Conservation (phyloP, 495 filamentous ascomycete species). For the Daldinia bambusicola region DNA sequence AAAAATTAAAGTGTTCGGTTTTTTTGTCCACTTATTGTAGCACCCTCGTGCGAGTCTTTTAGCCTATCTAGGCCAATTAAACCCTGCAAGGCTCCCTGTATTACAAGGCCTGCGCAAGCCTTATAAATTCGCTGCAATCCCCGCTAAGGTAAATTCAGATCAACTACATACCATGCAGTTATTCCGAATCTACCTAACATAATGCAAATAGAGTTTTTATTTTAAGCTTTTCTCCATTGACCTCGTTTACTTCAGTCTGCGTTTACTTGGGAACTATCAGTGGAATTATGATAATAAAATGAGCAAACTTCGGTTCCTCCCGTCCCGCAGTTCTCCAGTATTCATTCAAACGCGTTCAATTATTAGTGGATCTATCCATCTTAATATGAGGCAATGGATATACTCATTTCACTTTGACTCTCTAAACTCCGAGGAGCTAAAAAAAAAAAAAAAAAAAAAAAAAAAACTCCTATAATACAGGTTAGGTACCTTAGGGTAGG, state of each 20-base stretch:
- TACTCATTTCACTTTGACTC: constrained; percentile 12
- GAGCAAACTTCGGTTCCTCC: constrained; percentile 43
- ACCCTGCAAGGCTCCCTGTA: too few species aligned
- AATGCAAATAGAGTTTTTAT: background rate
- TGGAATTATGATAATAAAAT: constrained; percentile 22
- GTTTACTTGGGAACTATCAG: too few species aligned
- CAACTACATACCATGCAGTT: too few species aligned
- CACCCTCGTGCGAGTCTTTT: too few species aligned
- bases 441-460: too few species aligned
- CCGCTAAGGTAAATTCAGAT: too few species aligned
- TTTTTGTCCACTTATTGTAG: too few species aligned
- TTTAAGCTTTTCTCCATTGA: background rate
- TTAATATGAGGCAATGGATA: constrained; percentile 20
- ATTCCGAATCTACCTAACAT: background rate
- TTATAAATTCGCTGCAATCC: too few species aligned
- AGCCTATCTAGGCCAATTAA: too few species aligned
- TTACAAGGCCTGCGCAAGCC: too few species aligned
- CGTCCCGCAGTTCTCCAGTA: constrained; percentile 22
- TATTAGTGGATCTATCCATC: constrained; percentile 26
- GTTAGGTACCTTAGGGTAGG: background rate
- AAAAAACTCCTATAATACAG: background rate
- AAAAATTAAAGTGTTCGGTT: too few species aligned
- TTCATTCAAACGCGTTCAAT: constrained; percentile 12
- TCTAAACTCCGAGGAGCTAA: constrained; percentile 8
- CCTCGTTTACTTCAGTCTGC: background rate